Conservation (phyloP, 257 asterid species). For the Thymus mandschuricus region DNA sequence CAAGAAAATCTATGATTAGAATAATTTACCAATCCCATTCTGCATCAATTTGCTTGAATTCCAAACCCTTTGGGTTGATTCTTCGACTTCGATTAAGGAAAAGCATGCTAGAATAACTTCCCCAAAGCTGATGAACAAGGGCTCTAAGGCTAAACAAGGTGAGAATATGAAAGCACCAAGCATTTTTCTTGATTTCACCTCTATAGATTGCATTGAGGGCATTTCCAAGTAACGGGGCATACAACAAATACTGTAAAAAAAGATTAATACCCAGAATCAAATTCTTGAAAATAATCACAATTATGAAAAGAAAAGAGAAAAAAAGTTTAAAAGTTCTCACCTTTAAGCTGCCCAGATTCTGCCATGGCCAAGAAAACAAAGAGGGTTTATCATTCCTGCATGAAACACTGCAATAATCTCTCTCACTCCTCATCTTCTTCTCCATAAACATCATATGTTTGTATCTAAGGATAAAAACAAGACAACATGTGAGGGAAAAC, state of each 20-base stretch:
- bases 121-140: constrained; percentile 75
- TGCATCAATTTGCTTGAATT: constrained; percentile 73
- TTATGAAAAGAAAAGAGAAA: neutral
- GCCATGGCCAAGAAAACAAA: constrained; percentile 94
- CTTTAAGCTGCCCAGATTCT: constrained; percentile 67
- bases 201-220: constrained; percentile 45
- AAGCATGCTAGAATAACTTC: constrained; percentile 51
- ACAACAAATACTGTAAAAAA: constrained; percentile 62
- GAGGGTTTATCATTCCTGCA: constrained; percentile 45
- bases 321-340: constrained; percentile 30
- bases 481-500: neutral
- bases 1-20: neutral
- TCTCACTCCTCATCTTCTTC: constrained; percentile 38
- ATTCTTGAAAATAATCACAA: neutral
- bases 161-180: constrained; percentile 76
- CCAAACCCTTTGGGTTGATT: constrained; percentile 66
- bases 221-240: constrained; percentile 70
- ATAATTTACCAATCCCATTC: constrained; percentile 85
- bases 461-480: neutral
- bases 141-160: constrained; percentile 61
- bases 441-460: neutral
- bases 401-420: constrained; percentile 22
- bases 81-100: constrained; percentile 53
- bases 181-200: constrained; percentile 45
- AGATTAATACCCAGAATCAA: constrained; percentile 19